Evolutionary conservation across 192 early-diverging fungal species (phyloP).

Genomic region (Coemansia sp.): DNA sequence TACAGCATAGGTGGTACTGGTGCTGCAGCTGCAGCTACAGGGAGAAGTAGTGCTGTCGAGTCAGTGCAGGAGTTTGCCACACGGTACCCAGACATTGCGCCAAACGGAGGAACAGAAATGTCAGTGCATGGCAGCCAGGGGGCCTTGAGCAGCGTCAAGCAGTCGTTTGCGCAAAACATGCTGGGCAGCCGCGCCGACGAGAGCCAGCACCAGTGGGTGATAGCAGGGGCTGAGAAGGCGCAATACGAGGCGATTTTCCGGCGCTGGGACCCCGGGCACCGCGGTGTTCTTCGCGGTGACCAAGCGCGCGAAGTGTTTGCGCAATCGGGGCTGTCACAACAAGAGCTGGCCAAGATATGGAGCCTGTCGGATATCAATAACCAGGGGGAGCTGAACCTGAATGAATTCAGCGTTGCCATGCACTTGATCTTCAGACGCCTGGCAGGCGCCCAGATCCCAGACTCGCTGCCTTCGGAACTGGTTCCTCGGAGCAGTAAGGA

Average conservation of each 20-base stretch:
- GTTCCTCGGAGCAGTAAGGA: slow-evolving; percentile 85
- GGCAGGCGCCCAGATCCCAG: slow-evolving; percentile 79
- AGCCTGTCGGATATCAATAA: slow-evolving; percentile 40
- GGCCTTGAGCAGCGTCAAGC: slow-evolving; percentile 31
- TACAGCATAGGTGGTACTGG: not conserved
- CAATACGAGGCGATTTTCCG: slow-evolving; percentile 53
- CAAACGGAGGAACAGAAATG: slow-evolving; percentile 7
- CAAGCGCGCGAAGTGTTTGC: slow-evolving; percentile 62
- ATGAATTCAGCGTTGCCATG: slow-evolving; percentile 98
- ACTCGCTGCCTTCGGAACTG: slow-evolving; percentile 75
- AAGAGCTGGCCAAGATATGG: slow-evolving; percentile 61
- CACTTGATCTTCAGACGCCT: slow-evolving; percentile 89
- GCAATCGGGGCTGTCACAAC: slow-evolving; percentile 56
- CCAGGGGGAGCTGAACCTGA: slow-evolving; percentile 83
- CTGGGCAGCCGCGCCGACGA: slow-evolving; percentile 24
- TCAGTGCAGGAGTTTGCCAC: slow-evolving; percentile 37
- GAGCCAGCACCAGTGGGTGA: slow-evolving; percentile 45
- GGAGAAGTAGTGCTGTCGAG: slow-evolving; percentile 7
- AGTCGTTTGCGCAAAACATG: slow-evolving; percentile 34
- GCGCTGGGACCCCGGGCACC: slow-evolving; percentile 54
- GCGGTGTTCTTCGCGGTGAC: slow-evolving; percentile 56
- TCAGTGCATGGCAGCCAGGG: not conserved
- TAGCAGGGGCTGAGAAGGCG: slow-evolving; percentile 27
- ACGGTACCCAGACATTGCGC: slow-evolving; percentile 38
- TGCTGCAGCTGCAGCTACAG: not conserved